Evolutionary conservation across 768 basidiomycete species (phyloP), one percentile per base, ranked within the genome.

Genomic region (Auriscalpium vulgare): DNA sequence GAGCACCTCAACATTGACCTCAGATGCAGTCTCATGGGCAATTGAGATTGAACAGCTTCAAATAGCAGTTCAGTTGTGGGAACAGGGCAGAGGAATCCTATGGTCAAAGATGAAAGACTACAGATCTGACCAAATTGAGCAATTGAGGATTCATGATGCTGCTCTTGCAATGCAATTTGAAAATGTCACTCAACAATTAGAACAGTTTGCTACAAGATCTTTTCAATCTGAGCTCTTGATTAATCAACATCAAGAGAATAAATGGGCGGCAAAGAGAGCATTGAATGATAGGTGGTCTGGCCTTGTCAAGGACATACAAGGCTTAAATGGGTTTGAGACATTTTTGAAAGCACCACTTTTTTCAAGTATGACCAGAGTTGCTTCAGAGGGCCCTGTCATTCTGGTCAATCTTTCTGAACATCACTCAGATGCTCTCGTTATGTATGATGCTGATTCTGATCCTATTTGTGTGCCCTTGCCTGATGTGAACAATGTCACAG

Each of bases 371-470:
- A 43, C 40, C 16, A 50, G 13, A 8, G 59, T 54, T 2, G 59
- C 59, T 2, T 37, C 47, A 16, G 35, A 45, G 38, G 56, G 56
- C 23, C 59, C 56, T 4, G 43, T 60, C 6, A 48, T 57, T 29
- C 23, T 60, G 16, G 47, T 57, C 45, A 60, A 60, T 14, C 44
- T 57, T 21, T 50, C 50, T 16, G 19, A 17, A 16, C 44, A 3
- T 5, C 59, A 56, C 49, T 57, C 45, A 14, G 59, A 60, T 44
- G 51, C 56, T 2, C 13, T 60, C 13, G 54, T 60, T 45, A 13
- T 60, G 19, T 14, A 13, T 13, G 23, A 35, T 16, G 29, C 8
- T 21, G 29, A 47, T 21, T 9, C 23, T 1, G 16, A 17, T 44
- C 35, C 56, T 4, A 10, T 50, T 11, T 52, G 51, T 1, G 45